A percentile compares a stretch with the other conserved stretches of the same genome.
These are phyloP conservation scores for Sporothrix schenckii DNA, from an alignment of 2,329 filamentous ascomycete genomes.

Conservation along the genomic window DNA sequence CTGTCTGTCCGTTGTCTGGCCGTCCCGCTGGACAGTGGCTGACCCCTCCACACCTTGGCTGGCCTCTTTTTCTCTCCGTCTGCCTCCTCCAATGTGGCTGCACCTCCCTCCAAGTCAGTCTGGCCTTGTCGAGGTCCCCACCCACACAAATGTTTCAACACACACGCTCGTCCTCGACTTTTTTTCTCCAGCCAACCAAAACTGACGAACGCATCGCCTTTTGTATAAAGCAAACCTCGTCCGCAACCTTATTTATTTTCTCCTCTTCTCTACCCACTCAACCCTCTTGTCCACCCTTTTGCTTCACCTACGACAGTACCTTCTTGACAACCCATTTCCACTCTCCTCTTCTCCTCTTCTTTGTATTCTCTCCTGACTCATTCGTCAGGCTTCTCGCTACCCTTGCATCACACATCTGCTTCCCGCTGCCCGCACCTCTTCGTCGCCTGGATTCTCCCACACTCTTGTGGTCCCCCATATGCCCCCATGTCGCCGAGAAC, in stretches of 20 bases:
- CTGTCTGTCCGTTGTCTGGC: neutral
- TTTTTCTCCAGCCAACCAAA: conserved; percentile 8
- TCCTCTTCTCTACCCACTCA: neutral
- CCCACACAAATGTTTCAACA: neutral
- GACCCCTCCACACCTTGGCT: conserved; percentile 6
- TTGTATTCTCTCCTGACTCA: neutral
- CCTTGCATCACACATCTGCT: neutral
- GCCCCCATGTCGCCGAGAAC: conserved; percentile 43
- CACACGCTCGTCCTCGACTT: neutral
- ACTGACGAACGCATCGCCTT: conserved; percentile 1
- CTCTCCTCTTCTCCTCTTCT: neutral
- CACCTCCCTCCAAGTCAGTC: neutral
- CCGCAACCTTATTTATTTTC: conserved; percentile 26
- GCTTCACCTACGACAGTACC: neutral
- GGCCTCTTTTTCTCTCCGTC: neutral
- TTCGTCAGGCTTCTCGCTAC: neutral
- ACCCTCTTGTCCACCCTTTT: neutral
- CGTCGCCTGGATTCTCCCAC: conserved; percentile 17
- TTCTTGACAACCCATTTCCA: neutral
- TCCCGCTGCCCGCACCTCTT: neutral
- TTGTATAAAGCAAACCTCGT: conserved; percentile 28
- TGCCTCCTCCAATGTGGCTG: neutral
- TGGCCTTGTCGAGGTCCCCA: conserved; percentile 16
- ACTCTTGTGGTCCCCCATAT: conserved; percentile 29
- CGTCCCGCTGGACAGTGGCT: neutral